Evolutionary conservation across 176 grass and related monocot genomes (phyloP), one percentile per base, ranked within the genome.

Genomic region (Phoenix dactylifera): DNA sequence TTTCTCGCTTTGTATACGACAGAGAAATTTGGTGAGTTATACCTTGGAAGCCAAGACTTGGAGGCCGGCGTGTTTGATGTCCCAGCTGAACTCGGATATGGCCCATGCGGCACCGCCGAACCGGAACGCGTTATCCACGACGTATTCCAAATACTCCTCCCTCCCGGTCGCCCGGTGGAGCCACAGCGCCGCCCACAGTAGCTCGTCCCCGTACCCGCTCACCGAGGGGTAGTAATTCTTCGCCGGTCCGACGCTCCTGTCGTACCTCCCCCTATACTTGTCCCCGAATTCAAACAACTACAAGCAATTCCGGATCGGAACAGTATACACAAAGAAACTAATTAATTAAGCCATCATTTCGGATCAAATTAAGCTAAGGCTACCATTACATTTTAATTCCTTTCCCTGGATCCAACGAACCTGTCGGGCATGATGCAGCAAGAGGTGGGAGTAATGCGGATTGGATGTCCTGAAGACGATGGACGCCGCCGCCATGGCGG

Each of bases 61-160:
- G 2, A 95, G 74, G 0, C 89, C 89, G 62, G 89, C 66, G 68
- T 83, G 89, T 72, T 96, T 96, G 83, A 96, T 96, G 61, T 96
- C 92, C 92, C 92, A 96, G 78, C 92, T 96, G 75, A 96, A 96
- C 75, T 96, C 92, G 0, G 86, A 76, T n/a, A 96, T 81, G 54
- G 83, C 92, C 92, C 92, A 96, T 0, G 71, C 51, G 28, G 86
- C 90, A 49, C 92, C 91, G 14, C 81, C 72, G 71, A 96, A 87
- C 6, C 39, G 77, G 4, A 85, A 73, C 49, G 80, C 92, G 60
- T 96, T 90, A 28, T 55, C 62, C 16, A 96, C 16, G 4, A 20
- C 77, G 66, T 90, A 96, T 7, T 84, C 53, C 28, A 87, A 71
- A 53, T 87, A 96, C 0, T 52, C 56, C 3, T 65, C 77, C 22